phyloP scores from a whole-genome alignment of 768 basidiomycete genomes.

The Austroboletus eburneus region DNA sequence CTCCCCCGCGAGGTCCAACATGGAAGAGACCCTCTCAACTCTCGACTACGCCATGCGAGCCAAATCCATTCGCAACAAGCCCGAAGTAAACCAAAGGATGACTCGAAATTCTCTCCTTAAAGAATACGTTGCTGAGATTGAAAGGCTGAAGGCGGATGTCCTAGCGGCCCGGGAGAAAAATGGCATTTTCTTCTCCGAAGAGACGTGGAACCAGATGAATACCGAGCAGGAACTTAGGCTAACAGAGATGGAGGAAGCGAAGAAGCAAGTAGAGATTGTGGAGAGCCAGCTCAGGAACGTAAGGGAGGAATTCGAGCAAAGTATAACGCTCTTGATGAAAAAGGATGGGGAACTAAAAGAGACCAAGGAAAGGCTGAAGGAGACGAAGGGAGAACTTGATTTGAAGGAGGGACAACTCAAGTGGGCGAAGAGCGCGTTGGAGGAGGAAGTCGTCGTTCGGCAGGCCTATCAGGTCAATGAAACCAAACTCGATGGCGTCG shows the following conservation, averaged over 20 bases:
- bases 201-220: conserved; percentile 82
- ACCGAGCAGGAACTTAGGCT: conserved; percentile 71
- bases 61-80: conserved; percentile 92
- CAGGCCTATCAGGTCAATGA: conserved; percentile 79
- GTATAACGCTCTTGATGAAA: conserved; percentile 69
- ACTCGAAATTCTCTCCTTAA: conserved; percentile 88
- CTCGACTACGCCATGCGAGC: conserved; percentile 95
- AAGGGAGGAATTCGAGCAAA: conserved; percentile 89
- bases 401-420: conserved; percentile 56
- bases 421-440: conserved; percentile 53
- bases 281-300: conserved; percentile 76
- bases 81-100: conserved; percentile 93
- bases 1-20: conserved; percentile 87
- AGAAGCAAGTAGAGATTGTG: conserved; percentile 77
- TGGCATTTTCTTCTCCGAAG: conserved; percentile 90
- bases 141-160: conserved; percentile 85
- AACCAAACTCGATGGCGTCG: conserved; percentile 63
- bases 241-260: conserved; percentile 79
- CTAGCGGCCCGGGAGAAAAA: conserved; percentile 93
- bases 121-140: conserved; percentile 92
- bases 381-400: conserved; percentile 48
- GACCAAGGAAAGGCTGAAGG: conserved; percentile 52
- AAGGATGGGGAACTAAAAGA: conserved; percentile 72
- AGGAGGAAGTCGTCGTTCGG: conserved; percentile 77
- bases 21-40: conserved; percentile 97